Percentiles rank a stretch among this genome's conserved stretches.
Evolutionary conservation across 176 grass and related monocot species (phyloP).

Genomic region (Rhipidocladum racemiflorum): DNA sequence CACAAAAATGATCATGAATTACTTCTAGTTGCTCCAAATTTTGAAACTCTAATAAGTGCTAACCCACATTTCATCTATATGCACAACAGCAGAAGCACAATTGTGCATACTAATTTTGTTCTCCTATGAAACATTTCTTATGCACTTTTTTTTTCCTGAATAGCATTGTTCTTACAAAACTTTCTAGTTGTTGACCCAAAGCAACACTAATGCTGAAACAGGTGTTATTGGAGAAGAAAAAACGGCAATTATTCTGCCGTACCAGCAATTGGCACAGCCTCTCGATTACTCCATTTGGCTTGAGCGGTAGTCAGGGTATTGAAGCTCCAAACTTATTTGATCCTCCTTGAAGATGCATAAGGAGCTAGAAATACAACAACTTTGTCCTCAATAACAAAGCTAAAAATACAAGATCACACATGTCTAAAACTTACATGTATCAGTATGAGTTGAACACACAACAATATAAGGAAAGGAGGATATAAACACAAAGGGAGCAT

Average conservation of each 20-base stretch:
- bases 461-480: conserved; percentile 14
- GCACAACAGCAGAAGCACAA: too few species aligned
- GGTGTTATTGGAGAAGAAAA: too few species aligned
- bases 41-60: too few species aligned
- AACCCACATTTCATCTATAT: too few species aligned
- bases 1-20: background rate
- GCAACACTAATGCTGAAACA: too few species aligned
- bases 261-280: background rate
- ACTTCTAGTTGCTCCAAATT: too few species aligned
- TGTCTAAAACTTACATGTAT: conserved; percentile 26
- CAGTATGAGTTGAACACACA: background rate
- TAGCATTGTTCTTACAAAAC: too few species aligned
- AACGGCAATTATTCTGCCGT: background rate
- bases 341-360: background rate
- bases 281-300: background rate
- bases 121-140: too few species aligned
- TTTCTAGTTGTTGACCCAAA: too few species aligned
- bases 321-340: background rate
- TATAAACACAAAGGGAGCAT: conserved; percentile 25
- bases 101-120: too few species aligned
- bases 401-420: conserved; percentile 9
- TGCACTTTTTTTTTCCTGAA: too few species aligned
- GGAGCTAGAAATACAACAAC: conserved; percentile 19
- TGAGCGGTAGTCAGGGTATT: background rate
- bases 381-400: conserved; percentile 15